phyloP scores from a whole-genome alignment of 1,284 basidiomycete species.

The Cryptococcus jaspeensis region DNA sequence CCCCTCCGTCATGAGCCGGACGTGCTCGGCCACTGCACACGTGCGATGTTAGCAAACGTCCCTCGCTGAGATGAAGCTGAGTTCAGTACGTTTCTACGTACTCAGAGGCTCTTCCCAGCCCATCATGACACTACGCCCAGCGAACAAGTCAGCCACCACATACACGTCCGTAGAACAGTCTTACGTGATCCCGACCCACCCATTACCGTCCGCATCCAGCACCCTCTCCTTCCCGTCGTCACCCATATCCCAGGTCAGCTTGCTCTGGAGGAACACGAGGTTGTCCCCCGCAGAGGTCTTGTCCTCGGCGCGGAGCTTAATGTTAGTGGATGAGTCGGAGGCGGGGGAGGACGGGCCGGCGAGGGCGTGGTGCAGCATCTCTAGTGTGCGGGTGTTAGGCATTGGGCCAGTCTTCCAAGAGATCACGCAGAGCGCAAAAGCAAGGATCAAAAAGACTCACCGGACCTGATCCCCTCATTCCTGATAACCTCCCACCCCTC shows the following conservation, averaged over 20 bases:
- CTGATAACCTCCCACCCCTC: slow-evolving; percentile 72
- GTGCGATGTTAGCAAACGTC: slow-evolving; percentile 22
- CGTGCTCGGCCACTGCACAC: slow-evolving; percentile 52
- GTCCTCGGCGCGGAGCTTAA: slow-evolving; percentile 55
- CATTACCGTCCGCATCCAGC: slow-evolving; percentile 61
- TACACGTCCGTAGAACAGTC: neutral
- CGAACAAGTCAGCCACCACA: neutral
- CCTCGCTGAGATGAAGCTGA: neutral
- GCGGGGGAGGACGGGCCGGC: slow-evolving; percentile 21
- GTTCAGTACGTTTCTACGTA: slow-evolving; percentile 41
- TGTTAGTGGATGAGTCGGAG: slow-evolving; percentile 21
- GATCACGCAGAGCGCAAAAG: neutral
- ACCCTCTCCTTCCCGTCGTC: slow-evolving; percentile 68
- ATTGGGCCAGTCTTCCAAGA: neutral
- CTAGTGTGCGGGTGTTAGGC: slow-evolving; percentile 30
- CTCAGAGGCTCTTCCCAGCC: slow-evolving; percentile 85
- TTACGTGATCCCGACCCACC: slow-evolving; percentile 55
- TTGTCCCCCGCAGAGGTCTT: slow-evolving; percentile 71
- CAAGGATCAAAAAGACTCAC: slow-evolving; percentile 50
- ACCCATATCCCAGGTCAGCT: slow-evolving; percentile 69
- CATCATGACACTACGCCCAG: slow-evolving; percentile 76
- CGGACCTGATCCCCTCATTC: slow-evolving; percentile 82
- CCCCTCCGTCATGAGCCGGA: slow-evolving; percentile 58
- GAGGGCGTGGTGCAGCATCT: slow-evolving; percentile 53
- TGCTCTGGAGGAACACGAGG: slow-evolving; percentile 69